Evolutionary conservation across 768 basidiomycete genomes (phyloP).

Genomic region (Pulveroboletus sp.): DNA sequence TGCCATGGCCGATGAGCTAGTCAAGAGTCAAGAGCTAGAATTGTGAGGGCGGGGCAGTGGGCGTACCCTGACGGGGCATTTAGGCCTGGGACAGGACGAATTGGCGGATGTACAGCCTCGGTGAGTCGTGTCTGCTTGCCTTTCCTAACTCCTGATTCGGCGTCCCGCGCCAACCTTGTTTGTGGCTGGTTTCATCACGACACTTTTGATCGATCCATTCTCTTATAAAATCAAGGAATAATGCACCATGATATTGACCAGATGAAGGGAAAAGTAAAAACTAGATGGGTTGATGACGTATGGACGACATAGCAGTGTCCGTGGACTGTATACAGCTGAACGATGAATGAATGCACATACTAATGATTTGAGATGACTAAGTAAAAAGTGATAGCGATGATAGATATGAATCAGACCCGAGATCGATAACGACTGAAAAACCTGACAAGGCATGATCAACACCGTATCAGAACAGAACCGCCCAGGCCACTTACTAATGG

Average conservation of each 20-base stretch:
- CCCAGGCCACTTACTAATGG: conserved; percentile 21
- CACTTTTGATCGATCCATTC: neutral
- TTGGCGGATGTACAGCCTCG: conserved; percentile 19
- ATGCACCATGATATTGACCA: conserved; percentile 21
- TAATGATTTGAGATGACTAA: conserved; percentile 26
- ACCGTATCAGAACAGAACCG: neutral
- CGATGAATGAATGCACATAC: conserved; percentile 29
- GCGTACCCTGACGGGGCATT: conserved; percentile 23
- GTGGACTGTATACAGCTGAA: conserved; percentile 23
- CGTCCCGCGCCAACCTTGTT: too few species aligned
- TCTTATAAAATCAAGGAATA: conserved; percentile 1
- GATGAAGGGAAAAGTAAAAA: neutral
- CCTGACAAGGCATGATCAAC: conserved; percentile 15
- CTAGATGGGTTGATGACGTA: conserved; percentile 23
- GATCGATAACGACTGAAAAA: conserved; percentile 20
- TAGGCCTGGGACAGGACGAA: conserved; percentile 20
- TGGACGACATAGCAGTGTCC: conserved; percentile 26
- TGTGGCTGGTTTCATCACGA: too few species aligned
- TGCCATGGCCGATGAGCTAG: conserved; percentile 34
- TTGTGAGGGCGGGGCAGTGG: conserved; percentile 21
- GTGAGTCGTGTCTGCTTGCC: conserved; percentile 6
- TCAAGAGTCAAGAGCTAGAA: conserved; percentile 16
- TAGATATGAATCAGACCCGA: conserved; percentile 27
- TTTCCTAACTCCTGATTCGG: conserved; percentile 9
- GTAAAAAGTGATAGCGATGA: conserved; percentile 19